Conservation (phyloP, 176 grass and related monocot genomes). For the Triticum turgidum region DNA sequence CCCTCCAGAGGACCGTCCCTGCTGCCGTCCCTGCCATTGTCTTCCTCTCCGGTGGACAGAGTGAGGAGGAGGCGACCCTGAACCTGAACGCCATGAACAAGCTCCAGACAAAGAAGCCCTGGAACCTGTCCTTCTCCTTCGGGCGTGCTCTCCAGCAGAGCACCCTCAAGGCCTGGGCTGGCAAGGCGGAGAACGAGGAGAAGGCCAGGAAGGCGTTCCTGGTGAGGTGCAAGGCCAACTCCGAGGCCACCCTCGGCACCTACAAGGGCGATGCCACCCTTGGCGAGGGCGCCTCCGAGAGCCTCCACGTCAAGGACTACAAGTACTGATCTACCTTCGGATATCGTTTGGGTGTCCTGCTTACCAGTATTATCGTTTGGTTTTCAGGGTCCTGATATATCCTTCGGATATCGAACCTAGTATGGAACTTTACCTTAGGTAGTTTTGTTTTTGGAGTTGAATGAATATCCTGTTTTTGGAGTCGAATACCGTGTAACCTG, state of each 20-base stretch:
- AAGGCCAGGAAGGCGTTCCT: slow-evolving; percentile 83
- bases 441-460: not conserved
- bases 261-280: slow-evolving; percentile 77
- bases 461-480: not conserved
- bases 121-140: slow-evolving; percentile 87
- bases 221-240: slow-evolving; percentile 91
- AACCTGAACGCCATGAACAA: slow-evolving; percentile 98
- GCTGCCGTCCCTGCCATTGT: slow-evolving; percentile 82
- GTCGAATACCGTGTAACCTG: not conserved
- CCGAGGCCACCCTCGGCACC: slow-evolving; percentile 76
- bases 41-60: slow-evolving; percentile 97
- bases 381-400: slow-evolving; percentile 13
- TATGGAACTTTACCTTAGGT: slow-evolving; percentile 17
- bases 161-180: slow-evolving; percentile 90
- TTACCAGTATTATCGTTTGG: slow-evolving; percentile 18
- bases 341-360: slow-evolving; percentile 3
- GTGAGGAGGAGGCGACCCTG: slow-evolving; percentile 79
- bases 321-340: slow-evolving; percentile 63
- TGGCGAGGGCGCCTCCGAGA: slow-evolving; percentile 60
- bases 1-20: slow-evolving; percentile 90
- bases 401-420: slow-evolving; percentile 33
- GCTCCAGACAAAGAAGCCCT: slow-evolving; percentile 89
- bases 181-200: slow-evolving; percentile 72
- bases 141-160: slow-evolving; percentile 92
- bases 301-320: slow-evolving; percentile 97